Percentiles rank a stretch among this genome's conserved stretches.
Evolutionary conservation across 2,329 filamentous ascomycete species (phyloP).

Genomic region (Chaetomiaceae sp.): DNA sequence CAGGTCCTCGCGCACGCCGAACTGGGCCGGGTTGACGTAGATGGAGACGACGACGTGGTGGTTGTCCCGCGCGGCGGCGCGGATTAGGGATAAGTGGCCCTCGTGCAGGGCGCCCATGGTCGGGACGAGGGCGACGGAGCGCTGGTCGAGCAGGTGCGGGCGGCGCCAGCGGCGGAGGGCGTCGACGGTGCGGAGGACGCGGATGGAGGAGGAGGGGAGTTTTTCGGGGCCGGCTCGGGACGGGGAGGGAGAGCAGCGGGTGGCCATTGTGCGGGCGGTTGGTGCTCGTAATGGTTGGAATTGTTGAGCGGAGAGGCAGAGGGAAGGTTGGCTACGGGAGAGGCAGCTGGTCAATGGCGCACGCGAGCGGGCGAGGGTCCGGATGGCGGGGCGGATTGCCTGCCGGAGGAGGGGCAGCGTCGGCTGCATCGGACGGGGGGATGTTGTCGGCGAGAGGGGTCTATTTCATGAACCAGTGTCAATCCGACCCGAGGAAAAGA

Average conservation of each 20-base stretch:
- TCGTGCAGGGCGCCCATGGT: conserved; percentile 98
- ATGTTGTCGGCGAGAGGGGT: not conserved
- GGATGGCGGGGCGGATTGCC: conserved; percentile 16
- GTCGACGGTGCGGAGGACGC: conserved; percentile 70
- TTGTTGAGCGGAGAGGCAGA: not conserved
- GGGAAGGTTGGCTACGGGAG: not conserved
- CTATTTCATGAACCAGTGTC: not conserved
- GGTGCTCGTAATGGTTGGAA: not conserved
- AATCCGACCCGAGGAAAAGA: conserved; percentile 5
- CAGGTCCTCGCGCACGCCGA: conserved; percentile 83
- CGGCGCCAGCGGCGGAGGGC: conserved; percentile 66
- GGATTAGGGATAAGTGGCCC: conserved; percentile 82
- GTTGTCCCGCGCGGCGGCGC: conserved; percentile 77
- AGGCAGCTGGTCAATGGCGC: not conserved
- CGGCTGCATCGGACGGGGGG: conserved; percentile 12
- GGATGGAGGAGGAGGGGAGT: conserved; percentile 56
- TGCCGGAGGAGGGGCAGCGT: conserved; percentile 19
- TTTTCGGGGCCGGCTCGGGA: conserved; percentile 36
- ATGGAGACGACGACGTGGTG: conserved; percentile 85
- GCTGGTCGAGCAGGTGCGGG: conserved; percentile 60
- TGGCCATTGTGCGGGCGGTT: conserved; percentile 30
- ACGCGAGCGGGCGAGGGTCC: conserved; percentile 10
- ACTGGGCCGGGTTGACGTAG: conserved; percentile 96
- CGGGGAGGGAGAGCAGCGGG: conserved; percentile 23
- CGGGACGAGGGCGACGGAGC: conserved; percentile 81